Base-by-base conservation (phyloP, 2,329 filamentous ascomycete genomes). In the Aspergillus neoniger region DNA sequence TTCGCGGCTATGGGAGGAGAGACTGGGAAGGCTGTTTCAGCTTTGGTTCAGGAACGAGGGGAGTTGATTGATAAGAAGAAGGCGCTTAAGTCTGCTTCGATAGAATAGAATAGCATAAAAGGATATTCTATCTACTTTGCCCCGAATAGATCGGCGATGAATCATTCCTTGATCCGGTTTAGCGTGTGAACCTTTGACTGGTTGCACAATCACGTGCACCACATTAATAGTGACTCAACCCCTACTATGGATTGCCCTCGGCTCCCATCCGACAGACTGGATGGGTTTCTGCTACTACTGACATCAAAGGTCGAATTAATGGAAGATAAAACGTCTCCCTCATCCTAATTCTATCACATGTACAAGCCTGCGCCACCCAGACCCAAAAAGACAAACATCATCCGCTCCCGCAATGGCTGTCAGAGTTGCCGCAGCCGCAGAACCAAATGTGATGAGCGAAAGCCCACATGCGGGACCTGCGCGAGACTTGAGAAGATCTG, bases 1-100 rank as follows among this genome's bases (percentile, higher is more conserved):
- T 88, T 90, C 62, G 74, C 75, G 38, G 67, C 58, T 5, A 48
- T 85, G 58, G 76, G 73, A 0, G 76, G 76, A 2, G 79, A 81
- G 25, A 63, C 73, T 17, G 80, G 74, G 0, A 53, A 49, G 17
- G 59, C 65, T 17, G 72, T 81, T 21, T 72, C 78, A 5, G 56
- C 65, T 48, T 66, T 65, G 9, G 77, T 81, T 2, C 69, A 69
- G 65, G 72, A 78, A 62, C 60, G 72, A 55, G 74, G 55, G 17
- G 63, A 67, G 8, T 14, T 69, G 60, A 67, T 66, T 50, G 65
- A 71, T 51, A 44, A 49, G 36, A 57, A 50, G 21, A 52, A 56
- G 23, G 44, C 21, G 25, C n/a, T 19, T 5, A 28, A 25, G 44
- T 48, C n/a, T 19, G 1, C 32, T 1, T 36, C 32, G 1, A 14